Percentiles rank a stretch among this genome's conserved stretches.
Evolutionary conservation across 2,329 filamentous ascomycete species (phyloP).

Genomic region (Periconia macrospinosa): DNA sequence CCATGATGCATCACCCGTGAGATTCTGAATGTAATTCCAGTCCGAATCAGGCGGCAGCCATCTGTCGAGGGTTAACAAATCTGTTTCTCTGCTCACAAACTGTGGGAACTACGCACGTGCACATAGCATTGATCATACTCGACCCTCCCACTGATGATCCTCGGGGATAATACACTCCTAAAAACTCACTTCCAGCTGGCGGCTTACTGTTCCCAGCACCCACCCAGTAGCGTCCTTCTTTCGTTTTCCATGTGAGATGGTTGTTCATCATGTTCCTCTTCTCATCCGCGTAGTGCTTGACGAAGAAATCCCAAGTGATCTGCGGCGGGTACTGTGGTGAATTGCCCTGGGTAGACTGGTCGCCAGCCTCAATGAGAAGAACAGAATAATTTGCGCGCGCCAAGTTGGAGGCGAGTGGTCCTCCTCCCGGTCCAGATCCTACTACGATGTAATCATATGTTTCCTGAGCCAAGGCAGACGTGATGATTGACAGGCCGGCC

Average conservation of each 20-base stretch:
- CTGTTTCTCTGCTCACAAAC: no score
- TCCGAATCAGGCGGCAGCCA: slow-evolving; percentile 61
- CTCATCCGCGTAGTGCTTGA: slow-evolving; percentile 60
- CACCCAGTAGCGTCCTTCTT: slow-evolving; percentile 55
- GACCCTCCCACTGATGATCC: slow-evolving; percentile 59
- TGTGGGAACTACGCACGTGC: slow-evolving; percentile 9
- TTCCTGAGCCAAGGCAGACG: slow-evolving; percentile 12
- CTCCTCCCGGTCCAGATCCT: slow-evolving; percentile 47
- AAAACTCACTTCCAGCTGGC: slow-evolving; percentile 51
- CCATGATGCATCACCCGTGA: slow-evolving; percentile 65
- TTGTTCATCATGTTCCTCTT: slow-evolving; percentile 55
- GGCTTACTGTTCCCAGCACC: slow-evolving; percentile 52
- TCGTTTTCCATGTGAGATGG: slow-evolving; percentile 59
- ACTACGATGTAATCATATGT: slow-evolving; percentile 64
- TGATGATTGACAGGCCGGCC: slow-evolving; percentile 5
- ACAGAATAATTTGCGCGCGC: slow-evolving; percentile 59
- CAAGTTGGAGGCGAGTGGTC: slow-evolving; percentile 51
- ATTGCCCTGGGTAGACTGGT: slow-evolving; percentile 53
- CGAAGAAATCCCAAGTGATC: slow-evolving; percentile 56
- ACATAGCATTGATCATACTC: slow-evolving; percentile 59
- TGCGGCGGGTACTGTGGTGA: slow-evolving; percentile 27
- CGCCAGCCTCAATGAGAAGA: slow-evolving; percentile 62
- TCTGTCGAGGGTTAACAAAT: background rate
- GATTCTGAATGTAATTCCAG: slow-evolving; percentile 58
- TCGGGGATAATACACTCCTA: slow-evolving; percentile 61